A percentile compares a stretch with the other conserved stretches of the same genome.
These are phyloP conservation scores for Prunus armeniaca DNA, from an alignment of 306 rosid genomes.

Conservation along the genomic window DNA sequence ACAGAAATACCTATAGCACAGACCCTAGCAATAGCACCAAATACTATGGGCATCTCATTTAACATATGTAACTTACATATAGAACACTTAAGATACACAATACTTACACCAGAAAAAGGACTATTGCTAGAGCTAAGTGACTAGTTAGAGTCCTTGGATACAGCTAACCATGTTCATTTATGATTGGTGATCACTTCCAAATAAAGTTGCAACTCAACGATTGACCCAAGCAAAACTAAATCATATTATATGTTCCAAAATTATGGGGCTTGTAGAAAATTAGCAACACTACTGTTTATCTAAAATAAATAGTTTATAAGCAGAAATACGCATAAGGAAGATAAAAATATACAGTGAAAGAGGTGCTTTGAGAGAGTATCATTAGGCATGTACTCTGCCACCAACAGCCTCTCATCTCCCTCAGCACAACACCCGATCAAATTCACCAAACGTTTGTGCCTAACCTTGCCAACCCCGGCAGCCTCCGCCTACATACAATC, in stretches of 20 bases:
- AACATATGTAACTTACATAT: not conserved
- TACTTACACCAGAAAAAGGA: not conserved
- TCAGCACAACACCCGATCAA: conserved; percentile 38
- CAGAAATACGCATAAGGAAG: not conserved
- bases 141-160: not conserved
- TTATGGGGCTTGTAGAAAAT: not conserved
- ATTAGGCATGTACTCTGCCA: conserved; percentile 40
- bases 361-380: conserved; percentile 35
- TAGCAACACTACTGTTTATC: not conserved
- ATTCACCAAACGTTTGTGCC: conserved; percentile 33
- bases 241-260: not conserved
- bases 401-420: conserved; percentile 39
- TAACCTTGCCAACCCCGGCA: conserved; percentile 32
- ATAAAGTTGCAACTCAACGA: not conserved
- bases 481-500: conserved; percentile 24
- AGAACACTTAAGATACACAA: not conserved
- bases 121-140: not conserved
- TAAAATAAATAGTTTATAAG: not conserved
- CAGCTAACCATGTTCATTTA: not conserved
- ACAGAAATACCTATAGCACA: not conserved
- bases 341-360: conserved; percentile 29
- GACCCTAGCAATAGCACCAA: not conserved
- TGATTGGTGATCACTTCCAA: not conserved
- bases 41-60: not conserved
- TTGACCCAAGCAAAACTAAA: not conserved